Evolutionary conservation across 345 rosid species (phyloP).

Genomic region (Gossypium anomalum): DNA sequence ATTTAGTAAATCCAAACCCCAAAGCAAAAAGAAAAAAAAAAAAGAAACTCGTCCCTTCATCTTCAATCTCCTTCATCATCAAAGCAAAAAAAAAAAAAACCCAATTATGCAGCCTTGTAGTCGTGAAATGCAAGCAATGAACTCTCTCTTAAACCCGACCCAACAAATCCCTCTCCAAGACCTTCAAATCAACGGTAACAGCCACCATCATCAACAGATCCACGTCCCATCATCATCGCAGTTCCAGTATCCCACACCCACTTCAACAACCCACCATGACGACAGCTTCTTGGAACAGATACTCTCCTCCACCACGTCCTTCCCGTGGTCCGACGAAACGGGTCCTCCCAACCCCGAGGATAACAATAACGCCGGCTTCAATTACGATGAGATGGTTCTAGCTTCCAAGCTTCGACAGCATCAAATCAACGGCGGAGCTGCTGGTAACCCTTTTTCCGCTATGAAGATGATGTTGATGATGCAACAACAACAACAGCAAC

Average conservation of each 20-base stretch:
- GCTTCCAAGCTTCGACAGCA: slow-evolving; percentile 34
- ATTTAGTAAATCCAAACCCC: slow-evolving; percentile 1
- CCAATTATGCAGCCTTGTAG: slow-evolving; percentile 20
- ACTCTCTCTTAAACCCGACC: slow-evolving; percentile 13
- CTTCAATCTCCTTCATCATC: neutral
- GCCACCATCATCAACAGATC: slow-evolving; percentile 22
- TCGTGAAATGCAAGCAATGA: slow-evolving; percentile 20
- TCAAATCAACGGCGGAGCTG: slow-evolving; percentile 45
- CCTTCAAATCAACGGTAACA: slow-evolving; percentile 2
- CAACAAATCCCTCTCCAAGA: slow-evolving; percentile 19
- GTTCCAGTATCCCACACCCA: slow-evolving; percentile 32
- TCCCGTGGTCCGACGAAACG: slow-evolving; percentile 44
- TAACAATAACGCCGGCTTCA: slow-evolving; percentile 30
- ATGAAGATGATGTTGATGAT: slow-evolving; percentile 38
- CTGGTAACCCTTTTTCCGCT: slow-evolving; percentile 3
- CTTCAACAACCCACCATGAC: slow-evolving; percentile 27
- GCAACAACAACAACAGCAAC: slow-evolving; percentile 24
- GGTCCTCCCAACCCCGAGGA: slow-evolving; percentile 42
- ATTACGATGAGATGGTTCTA: slow-evolving; percentile 35
- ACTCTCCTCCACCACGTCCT: slow-evolving; percentile 53
- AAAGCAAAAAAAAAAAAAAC: neutral
- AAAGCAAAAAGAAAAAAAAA: neutral
- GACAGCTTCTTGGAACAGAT: slow-evolving; percentile 70
- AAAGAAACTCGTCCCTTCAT: neutral
- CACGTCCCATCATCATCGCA: slow-evolving; percentile 21